Conservation (phyloP, 192 early-diverging fungal species). For the Phycomyces blakesleeanus region DNA sequence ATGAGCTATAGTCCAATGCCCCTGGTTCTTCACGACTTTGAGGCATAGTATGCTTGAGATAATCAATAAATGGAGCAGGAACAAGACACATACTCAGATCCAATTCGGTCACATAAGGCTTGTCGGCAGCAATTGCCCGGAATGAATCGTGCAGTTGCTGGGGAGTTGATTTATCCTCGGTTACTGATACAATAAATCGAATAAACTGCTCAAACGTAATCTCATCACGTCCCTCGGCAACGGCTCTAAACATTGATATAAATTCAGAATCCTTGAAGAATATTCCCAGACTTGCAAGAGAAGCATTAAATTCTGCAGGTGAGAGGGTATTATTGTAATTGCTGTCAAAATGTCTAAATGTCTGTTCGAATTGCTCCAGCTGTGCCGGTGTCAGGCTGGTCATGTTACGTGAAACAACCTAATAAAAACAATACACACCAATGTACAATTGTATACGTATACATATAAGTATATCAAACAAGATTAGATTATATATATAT, state of each 20-base stretch:
- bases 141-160: constrained; percentile 86
- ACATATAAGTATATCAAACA: no score
- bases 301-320: constrained; percentile 79
- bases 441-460: background rate
- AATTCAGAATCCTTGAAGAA: constrained; percentile 75
- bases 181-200: constrained; percentile 75
- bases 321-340: constrained; percentile 78
- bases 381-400: constrained; percentile 92
- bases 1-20: constrained; percentile 78
- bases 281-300: constrained; percentile 75
- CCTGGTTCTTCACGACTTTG: constrained; percentile 40
- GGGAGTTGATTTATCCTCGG: constrained; percentile 86
- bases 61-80: constrained; percentile 66
- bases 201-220: constrained; percentile 90
- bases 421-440: no score
- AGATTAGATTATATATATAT: no score
- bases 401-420: constrained; percentile 86
- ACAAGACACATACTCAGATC: constrained; percentile 81
- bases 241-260: constrained; percentile 58
- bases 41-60: constrained; percentile 77
- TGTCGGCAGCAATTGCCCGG: constrained; percentile 79
- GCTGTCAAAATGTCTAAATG: constrained; percentile 90
- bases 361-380: constrained; percentile 87
- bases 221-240: constrained; percentile 57
- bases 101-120: constrained; percentile 79